Conservation (phyloP, 805 yeast species). For the Starmerella sirachaensis region DNA sequence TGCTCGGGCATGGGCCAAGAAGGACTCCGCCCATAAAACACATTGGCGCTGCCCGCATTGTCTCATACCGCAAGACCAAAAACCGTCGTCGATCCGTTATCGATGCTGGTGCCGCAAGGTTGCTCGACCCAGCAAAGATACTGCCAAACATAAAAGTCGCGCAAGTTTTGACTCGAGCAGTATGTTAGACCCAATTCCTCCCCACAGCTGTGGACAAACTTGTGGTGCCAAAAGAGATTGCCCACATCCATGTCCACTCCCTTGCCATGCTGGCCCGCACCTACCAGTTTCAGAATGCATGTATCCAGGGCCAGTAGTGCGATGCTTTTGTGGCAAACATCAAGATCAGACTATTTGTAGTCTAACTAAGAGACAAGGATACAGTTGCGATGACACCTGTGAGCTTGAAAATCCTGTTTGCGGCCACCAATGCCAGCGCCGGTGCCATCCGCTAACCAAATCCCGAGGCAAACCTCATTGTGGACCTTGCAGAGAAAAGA, state of each 20-base stretch:
- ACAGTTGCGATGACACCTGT: slow-evolving; percentile 14
- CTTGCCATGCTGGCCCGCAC: slow-evolving; percentile 24
- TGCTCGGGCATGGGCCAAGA: slow-evolving; percentile 72
- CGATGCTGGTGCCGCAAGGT: slow-evolving; percentile 23
- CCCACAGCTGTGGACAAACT: slow-evolving; percentile 24
- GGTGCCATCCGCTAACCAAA: slow-evolving; percentile 16
- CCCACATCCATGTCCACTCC: slow-evolving; percentile 23
- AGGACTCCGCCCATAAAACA: slow-evolving; percentile 37
- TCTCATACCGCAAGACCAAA: slow-evolving; percentile 3
- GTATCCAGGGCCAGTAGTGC: slow-evolving; percentile 17
- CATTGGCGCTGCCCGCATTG: slow-evolving; percentile 24
- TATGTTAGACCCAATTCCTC: slow-evolving; percentile 6
- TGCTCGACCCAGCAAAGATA: neutral
- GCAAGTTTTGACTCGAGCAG: too few relatives aligned
- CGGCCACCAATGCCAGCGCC: slow-evolving; percentile 17
- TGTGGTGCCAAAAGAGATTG: slow-evolving; percentile 21
- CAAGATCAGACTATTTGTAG: slow-evolving; percentile 12
- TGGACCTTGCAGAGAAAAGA: slow-evolving; percentile 12
- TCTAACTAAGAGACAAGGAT: slow-evolving; percentile 16
- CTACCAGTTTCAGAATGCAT: slow-evolving; percentile 14
- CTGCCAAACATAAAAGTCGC: neutral
- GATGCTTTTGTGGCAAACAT: slow-evolving; percentile 20
- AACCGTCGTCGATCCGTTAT: slow-evolving; percentile 9
- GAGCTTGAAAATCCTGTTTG: slow-evolving; percentile 8
- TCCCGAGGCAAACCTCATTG: slow-evolving; percentile 5